A percentile compares a stretch with the other conserved stretches of the same genome.
Conservation (phyloP, 805 yeast species). For the Spathaspora sp. region DNA sequence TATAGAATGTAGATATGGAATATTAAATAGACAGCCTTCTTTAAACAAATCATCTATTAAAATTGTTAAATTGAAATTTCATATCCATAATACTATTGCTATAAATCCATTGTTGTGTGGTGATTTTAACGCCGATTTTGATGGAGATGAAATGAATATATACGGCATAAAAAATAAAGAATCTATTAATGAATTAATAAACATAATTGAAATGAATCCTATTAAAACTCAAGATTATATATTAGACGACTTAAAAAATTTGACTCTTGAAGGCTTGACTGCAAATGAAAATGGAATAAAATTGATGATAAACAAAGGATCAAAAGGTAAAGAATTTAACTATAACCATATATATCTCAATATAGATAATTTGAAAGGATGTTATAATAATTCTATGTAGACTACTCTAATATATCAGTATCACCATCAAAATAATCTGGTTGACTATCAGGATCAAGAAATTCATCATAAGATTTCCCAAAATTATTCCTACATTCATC, state of each 20-base stretch:
- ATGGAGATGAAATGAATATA: conserved; percentile 2
- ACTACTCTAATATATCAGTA: neutral
- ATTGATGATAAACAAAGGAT: neutral
- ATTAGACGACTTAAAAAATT: neutral
- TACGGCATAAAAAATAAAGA: neutral
- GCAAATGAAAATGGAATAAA: neutral
- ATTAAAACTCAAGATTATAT: neutral
- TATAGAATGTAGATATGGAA: neutral
- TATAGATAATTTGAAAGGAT: too few relatives aligned
- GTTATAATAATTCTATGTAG: too few relatives aligned
- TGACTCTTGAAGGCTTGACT: neutral
- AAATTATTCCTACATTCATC: conserved; percentile 29
- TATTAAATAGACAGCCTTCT: conserved; percentile 1
- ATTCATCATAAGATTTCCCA: conserved; percentile 35
- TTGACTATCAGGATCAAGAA: conserved; percentile 20
- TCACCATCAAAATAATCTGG: conserved; percentile 16
- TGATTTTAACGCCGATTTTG: neutral
- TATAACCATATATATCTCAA: too few relatives aligned
- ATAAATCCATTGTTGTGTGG: neutral
- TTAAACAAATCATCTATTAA: neutral
- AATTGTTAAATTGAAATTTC: neutral
- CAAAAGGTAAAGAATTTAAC: neutral
- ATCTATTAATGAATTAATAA: neutral
- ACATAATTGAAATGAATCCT: neutral
- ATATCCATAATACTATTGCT: neutral